Conservation (phyloP, 2,329 filamentous ascomycete species). For the Fusarium longipes region DNA sequence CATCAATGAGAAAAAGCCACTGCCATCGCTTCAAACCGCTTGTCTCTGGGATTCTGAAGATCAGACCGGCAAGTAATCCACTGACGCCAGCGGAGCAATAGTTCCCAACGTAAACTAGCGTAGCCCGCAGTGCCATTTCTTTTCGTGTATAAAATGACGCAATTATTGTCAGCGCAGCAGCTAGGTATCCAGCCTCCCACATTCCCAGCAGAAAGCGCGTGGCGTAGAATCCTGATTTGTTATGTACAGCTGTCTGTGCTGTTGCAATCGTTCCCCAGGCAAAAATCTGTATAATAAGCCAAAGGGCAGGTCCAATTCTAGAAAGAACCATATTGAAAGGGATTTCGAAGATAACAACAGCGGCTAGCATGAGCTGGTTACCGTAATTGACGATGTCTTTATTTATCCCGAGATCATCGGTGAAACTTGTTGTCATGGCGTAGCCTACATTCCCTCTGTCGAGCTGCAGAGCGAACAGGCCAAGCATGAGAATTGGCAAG, state of each 20-base stretch:
- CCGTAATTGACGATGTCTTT: constrained; percentile 20
- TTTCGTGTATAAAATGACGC: not conserved
- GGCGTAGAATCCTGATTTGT: not conserved
- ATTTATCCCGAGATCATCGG: constrained; percentile 4
- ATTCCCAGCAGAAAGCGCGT: not conserved
- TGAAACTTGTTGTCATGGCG: constrained; percentile 15
- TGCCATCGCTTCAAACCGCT: constrained; percentile 1
- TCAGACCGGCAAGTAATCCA: not conserved
- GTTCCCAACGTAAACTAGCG: constrained; percentile 14
- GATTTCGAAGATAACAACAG: not conserved
- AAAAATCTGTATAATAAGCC: constrained; percentile 1
- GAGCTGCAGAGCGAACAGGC: constrained; percentile 3
- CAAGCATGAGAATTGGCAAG: constrained; percentile 8
- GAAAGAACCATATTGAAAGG: constrained; percentile 10
- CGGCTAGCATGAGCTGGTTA: constrained; percentile 14
- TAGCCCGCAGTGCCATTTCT: constrained; percentile 3
- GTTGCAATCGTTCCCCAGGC: constrained; percentile 11
- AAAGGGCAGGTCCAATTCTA: not conserved
- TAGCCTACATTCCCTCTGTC: constrained; percentile 16
- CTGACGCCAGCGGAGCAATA: constrained; percentile 12
- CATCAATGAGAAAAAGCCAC: constrained; percentile 16
- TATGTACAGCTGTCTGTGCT: not conserved
- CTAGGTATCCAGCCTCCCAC: constrained; percentile 14
- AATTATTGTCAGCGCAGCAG: not conserved
- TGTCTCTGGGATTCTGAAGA: constrained; percentile 2